Conservation (phyloP, 352 stramenopile species). For the Pythium aphanidermatum region DNA sequence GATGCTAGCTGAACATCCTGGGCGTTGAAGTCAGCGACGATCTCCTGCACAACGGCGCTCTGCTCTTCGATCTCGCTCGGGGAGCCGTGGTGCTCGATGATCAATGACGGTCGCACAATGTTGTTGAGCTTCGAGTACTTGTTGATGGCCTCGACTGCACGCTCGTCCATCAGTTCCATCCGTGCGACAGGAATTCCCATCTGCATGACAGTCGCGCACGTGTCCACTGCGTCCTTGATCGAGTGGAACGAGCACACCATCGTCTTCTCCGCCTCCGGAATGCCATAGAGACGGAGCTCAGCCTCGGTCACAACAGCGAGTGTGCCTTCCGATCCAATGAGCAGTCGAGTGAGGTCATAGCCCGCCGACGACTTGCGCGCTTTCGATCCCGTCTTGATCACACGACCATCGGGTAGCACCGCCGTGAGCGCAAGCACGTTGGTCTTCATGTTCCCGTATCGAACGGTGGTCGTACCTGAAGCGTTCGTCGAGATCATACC, state of each 20-base stretch:
- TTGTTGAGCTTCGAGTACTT: slow-evolving; percentile 82
- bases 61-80: slow-evolving; percentile 84
- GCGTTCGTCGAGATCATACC: slow-evolving; percentile 94
- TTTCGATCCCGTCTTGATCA: slow-evolving; percentile 88
- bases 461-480: slow-evolving; percentile 87
- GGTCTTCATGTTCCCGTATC: slow-evolving; percentile 96
- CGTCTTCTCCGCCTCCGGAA: slow-evolving; percentile 86
- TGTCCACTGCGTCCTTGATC: slow-evolving; percentile 83
- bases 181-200: slow-evolving; percentile 84
- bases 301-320: slow-evolving; percentile 94
- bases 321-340: slow-evolving; percentile 95
- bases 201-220: slow-evolving; percentile 80
- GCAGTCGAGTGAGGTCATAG: slow-evolving; percentile 94
- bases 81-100: slow-evolving; percentile 93
- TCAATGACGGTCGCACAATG: slow-evolving; percentile 83
- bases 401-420: slow-evolving; percentile 86
- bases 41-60: slow-evolving; percentile 72
- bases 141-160: slow-evolving; percentile 74
- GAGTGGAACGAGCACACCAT: slow-evolving; percentile 92
- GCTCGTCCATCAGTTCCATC: slow-evolving; percentile 87
- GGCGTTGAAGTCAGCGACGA: slow-evolving; percentile 82
- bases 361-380: slow-evolving; percentile 96
- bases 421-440: slow-evolving; percentile 93
- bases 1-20: slow-evolving; percentile 78
- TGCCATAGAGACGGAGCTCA: slow-evolving; percentile 91